These are phyloP conservation scores for Canna indica DNA, from an alignment of 176 grass and related monocot genomes.

Conservation along the genomic window DNA sequence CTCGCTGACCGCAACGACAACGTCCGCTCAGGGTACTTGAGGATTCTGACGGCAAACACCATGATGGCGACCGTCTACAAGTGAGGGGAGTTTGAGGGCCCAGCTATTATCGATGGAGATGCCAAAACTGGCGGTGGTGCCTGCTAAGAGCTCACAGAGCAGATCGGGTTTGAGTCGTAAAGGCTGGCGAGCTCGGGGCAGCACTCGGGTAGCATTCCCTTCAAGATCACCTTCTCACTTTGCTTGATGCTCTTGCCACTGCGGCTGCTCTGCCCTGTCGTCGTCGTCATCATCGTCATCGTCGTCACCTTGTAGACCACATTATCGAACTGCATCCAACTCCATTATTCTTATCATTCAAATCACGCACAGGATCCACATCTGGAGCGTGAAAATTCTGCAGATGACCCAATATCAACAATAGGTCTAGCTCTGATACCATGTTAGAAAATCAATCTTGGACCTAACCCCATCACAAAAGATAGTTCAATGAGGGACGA, in stretches of 20 bases:
- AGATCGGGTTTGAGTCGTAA: constrained; percentile 57
- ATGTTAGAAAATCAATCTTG: too few relatives aligned
- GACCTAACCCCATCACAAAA: too few relatives aligned
- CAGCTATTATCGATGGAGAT: constrained; percentile 58
- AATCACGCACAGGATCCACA: too few relatives aligned
- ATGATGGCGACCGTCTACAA: constrained; percentile 17
- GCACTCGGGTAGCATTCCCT: constrained; percentile 50
- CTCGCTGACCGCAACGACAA: constrained; percentile 24
- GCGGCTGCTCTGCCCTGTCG: too few relatives aligned
- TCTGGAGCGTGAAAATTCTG: too few relatives aligned
- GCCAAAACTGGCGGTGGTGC: constrained; percentile 47
- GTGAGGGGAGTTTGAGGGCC: constrained; percentile 42
- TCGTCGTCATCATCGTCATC: neutral
- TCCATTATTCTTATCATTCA: neutral
- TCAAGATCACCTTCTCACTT: constrained; percentile 19
- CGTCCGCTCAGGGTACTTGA: constrained; percentile 33
- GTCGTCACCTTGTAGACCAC: constrained; percentile 35
- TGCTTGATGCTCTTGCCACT: neutral
- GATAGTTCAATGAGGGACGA: too few relatives aligned
- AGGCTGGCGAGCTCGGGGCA: constrained; percentile 81
- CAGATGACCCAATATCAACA: too few relatives aligned
- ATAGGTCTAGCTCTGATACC: too few relatives aligned
- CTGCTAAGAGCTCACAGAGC: constrained; percentile 73
- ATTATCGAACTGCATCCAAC: constrained; percentile 26
- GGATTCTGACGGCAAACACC: constrained; percentile 15